These are phyloP conservation scores for Aspergillus pseudoglaucus DNA, from an alignment of 2,329 filamentous ascomycete species.

Conservation along the genomic window DNA sequence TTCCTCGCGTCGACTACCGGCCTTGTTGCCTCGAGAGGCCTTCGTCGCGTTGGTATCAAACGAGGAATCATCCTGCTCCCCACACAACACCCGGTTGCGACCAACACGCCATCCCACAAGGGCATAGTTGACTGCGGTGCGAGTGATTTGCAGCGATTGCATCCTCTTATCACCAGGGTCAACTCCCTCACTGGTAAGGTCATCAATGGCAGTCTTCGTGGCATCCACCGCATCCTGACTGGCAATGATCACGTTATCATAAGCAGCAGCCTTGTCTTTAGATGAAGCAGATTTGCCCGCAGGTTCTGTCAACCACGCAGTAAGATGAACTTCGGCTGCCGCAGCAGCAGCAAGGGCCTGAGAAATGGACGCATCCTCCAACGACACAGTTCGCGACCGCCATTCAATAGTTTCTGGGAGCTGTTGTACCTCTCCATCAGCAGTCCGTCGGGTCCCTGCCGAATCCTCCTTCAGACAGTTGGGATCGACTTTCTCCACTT, in stretches of 20 bases:
- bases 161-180: conserved; percentile 77
- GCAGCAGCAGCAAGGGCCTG: conserved; percentile 68
- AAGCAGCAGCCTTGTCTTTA: conserved; percentile 70
- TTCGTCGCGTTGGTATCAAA: conserved; percentile 41
- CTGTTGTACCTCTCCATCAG: conserved; percentile 40
- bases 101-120: conserved; percentile 93
- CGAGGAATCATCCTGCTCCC: conserved; percentile 68
- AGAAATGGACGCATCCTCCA: conserved; percentile 89
- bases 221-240: conserved; percentile 93
- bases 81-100: conserved; percentile 81
- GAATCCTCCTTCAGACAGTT: conserved; percentile 57
- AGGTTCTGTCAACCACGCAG: conserved; percentile 40
- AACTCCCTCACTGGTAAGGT: conserved; percentile 75
- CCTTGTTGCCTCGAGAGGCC: conserved; percentile 49
- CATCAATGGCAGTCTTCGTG: conserved; percentile 87
- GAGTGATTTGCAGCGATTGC: conserved; percentile 87
- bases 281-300: conserved; percentile 35
- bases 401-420: conserved; percentile 73
- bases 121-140: conserved; percentile 88
- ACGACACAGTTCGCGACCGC: conserved; percentile 76
- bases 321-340: conserved; percentile 48
- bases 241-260: conserved; percentile 82
- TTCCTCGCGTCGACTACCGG: conserved; percentile 53
- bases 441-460: conserved; percentile 41
- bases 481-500: conserved; percentile 65